These are phyloP conservation scores for Biscogniauxia sp. DNA, from an alignment of 2,329 filamentous ascomycete genomes.

Conservation along the genomic window DNA sequence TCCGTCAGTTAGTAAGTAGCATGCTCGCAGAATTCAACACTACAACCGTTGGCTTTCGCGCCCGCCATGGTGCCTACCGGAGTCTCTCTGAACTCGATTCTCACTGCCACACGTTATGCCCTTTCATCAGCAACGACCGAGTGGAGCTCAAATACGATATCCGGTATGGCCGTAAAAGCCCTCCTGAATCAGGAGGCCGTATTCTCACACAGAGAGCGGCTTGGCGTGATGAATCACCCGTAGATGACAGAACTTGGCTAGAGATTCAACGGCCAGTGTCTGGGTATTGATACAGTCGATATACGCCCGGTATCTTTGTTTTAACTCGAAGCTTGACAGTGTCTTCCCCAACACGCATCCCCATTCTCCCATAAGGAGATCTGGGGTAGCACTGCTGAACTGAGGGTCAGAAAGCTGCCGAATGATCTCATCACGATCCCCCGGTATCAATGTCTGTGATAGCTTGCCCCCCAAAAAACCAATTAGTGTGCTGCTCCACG, in stretches of 20 bases:
- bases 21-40: constrained; percentile 33
- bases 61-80: constrained; percentile 28
- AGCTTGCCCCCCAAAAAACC: constrained; percentile 19
- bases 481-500: constrained; percentile 16
- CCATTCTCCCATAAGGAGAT: constrained; percentile 13
- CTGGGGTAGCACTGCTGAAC: constrained; percentile 9
- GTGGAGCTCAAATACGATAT: constrained; percentile 26
- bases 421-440: constrained; percentile 16
- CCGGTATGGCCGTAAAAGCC: constrained; percentile 29
- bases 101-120: constrained; percentile 32
- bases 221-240: constrained; percentile 31
- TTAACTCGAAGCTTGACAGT: constrained; percentile 16
- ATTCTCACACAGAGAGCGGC: constrained; percentile 22
- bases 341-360: not conserved
- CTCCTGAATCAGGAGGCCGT: constrained; percentile 29
- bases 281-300: constrained; percentile 33
- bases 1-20: constrained; percentile 34
- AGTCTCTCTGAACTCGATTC: constrained; percentile 32
- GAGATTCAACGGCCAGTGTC: constrained; percentile 21
- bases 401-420: constrained; percentile 12
- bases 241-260: constrained; percentile 28
- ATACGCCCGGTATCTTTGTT: constrained; percentile 30
- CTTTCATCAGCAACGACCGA: constrained; percentile 32
- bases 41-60: constrained; percentile 28
- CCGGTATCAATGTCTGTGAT: constrained; percentile 12